phyloP scores from a whole-genome alignment of 1,284 basidiomycete species.

The Fistulina hepatica region DNA sequence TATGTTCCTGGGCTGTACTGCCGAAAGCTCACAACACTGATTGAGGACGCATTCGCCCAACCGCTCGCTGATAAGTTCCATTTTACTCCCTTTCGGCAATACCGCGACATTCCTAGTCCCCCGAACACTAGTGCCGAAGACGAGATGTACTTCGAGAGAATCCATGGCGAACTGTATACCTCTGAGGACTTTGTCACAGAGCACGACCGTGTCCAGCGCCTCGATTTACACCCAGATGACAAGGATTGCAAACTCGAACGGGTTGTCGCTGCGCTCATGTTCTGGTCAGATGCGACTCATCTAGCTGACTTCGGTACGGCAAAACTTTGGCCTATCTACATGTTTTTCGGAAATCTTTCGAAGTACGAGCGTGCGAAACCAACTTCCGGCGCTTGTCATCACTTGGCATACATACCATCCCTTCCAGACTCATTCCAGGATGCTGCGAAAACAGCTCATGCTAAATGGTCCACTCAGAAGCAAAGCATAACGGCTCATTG shows the following conservation, averaged over 20 bases:
- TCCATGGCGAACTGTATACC: slow-evolving; percentile 12
- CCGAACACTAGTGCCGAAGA: slow-evolving; percentile 14
- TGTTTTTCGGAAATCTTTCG: slow-evolving; percentile 20
- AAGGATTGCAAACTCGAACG: slow-evolving; percentile 15
- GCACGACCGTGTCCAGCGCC: slow-evolving; percentile 15
- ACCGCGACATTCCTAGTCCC: slow-evolving; percentile 5
- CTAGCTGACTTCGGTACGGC: slow-evolving; percentile 20
- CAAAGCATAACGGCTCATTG: slow-evolving; percentile 23
- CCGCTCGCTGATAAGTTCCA: slow-evolving; percentile 8
- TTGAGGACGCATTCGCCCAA: slow-evolving; percentile 5
- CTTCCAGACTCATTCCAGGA: slow-evolving; percentile 5
- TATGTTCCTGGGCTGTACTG: slow-evolving; percentile 1
- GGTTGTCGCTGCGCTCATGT: slow-evolving; percentile 18
- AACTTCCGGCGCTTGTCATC: slow-evolving; percentile 11
- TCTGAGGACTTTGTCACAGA: slow-evolving; percentile 17
- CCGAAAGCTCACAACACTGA: not conserved
- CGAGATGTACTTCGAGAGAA: not conserved
- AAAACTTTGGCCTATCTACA: slow-evolving; percentile 23
- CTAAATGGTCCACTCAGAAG: slow-evolving; percentile 1
- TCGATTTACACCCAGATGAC: slow-evolving; percentile 14
- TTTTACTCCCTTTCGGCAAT: no score
- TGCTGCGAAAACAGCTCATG: not conserved
- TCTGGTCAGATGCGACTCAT: slow-evolving; percentile 23
- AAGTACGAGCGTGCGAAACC: slow-evolving; percentile 19
- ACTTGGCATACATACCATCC: slow-evolving; percentile 16